Percentiles rank a stretch among this genome's conserved stretches.
phyloP scores from a whole-genome alignment of 2,329 filamentous ascomycete species.

The Sclerotinia glacialis region DNA sequence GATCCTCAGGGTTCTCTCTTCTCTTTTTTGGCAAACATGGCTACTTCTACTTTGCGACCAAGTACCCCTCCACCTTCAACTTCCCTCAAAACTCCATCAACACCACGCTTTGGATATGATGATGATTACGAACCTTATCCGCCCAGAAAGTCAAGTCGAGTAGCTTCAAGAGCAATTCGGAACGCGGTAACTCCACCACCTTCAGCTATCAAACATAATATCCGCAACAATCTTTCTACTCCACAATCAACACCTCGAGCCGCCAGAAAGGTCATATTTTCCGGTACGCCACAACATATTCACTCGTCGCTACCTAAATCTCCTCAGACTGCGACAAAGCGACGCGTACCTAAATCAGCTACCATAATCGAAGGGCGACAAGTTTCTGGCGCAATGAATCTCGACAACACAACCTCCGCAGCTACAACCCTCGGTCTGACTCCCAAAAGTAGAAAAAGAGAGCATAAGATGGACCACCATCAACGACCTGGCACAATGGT shows the following conservation, averaged over 20 bases:
- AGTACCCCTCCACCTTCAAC: constrained; percentile 60
- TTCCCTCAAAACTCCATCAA: constrained; percentile 62
- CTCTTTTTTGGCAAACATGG: constrained; percentile 33
- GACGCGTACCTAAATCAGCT: constrained; percentile 28
- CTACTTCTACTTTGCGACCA: constrained; percentile 37
- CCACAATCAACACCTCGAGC: constrained; percentile 24
- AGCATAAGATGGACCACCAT: constrained; percentile 31
- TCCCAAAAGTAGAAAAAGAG: constrained; percentile 26
- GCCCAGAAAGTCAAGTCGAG: constrained; percentile 65
- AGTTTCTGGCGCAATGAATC: constrained; percentile 47
- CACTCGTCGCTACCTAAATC: constrained; percentile 29
- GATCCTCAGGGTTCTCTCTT: constrained; percentile 12
- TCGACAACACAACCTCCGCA: constrained; percentile 46
- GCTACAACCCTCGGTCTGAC: constrained; percentile 38
- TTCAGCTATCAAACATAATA: constrained; percentile 41
- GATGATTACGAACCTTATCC: constrained; percentile 73
- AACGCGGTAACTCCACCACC: constrained; percentile 54
- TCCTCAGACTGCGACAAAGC: constrained; percentile 35
- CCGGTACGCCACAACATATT: constrained; percentile 29
- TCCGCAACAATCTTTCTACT: constrained; percentile 36
- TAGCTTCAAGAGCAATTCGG: constrained; percentile 54
- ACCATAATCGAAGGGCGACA: constrained; percentile 49
- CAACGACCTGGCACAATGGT: constrained; percentile 25
- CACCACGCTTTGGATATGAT: constrained; percentile 64
- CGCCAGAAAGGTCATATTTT: constrained; percentile 25